A percentile compares a stretch with the other conserved stretches of the same genome.
phyloP scores from a whole-genome alignment of 176 grass and related monocot species.

The Olyra latifolia region DNA sequence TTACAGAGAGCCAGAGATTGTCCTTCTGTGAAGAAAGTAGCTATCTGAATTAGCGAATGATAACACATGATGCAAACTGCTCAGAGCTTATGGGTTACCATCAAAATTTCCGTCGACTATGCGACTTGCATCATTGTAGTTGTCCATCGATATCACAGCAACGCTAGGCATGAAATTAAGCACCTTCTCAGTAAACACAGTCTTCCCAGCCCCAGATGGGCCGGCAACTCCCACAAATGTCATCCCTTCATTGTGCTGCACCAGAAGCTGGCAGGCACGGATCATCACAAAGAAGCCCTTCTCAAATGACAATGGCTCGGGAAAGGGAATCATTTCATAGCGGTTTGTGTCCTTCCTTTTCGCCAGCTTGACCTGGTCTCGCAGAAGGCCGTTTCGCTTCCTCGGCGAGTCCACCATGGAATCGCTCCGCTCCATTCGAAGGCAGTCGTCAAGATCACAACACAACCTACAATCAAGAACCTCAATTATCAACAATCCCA shows the following conservation, averaged over 20 bases:
- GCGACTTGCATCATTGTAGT: slow-evolving; percentile 87
- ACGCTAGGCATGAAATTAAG: slow-evolving; percentile 92
- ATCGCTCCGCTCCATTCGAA: slow-evolving; percentile 59
- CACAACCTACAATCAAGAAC: background rate
- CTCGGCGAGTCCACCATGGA: slow-evolving; percentile 64
- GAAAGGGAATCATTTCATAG: slow-evolving; percentile 81
- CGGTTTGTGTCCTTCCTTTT: slow-evolving; percentile 75
- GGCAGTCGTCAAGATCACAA: background rate
- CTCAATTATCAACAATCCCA: slow-evolving; percentile 15
- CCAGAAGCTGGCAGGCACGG: slow-evolving; percentile 84
- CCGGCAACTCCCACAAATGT: slow-evolving; percentile 86
- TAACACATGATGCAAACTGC: slow-evolving; percentile 1
- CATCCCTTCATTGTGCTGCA: slow-evolving; percentile 83
- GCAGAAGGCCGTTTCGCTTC: slow-evolving; percentile 66
- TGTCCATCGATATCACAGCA: slow-evolving; percentile 96
- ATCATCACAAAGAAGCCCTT: slow-evolving; percentile 96
- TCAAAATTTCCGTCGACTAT: slow-evolving; percentile 98
- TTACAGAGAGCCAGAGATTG: background rate
- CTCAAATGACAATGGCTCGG: slow-evolving; percentile 82
- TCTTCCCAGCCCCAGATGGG: slow-evolving; percentile 95
- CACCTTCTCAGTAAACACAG: slow-evolving; percentile 93
- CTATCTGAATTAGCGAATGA: background rate
- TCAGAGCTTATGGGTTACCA: slow-evolving; percentile 49
- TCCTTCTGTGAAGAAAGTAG: background rate
- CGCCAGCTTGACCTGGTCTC: slow-evolving; percentile 84